These are phyloP conservation scores for Funneliformis geosporum DNA, from an alignment of 192 early-diverging fungal species.

Conservation along the genomic window DNA sequence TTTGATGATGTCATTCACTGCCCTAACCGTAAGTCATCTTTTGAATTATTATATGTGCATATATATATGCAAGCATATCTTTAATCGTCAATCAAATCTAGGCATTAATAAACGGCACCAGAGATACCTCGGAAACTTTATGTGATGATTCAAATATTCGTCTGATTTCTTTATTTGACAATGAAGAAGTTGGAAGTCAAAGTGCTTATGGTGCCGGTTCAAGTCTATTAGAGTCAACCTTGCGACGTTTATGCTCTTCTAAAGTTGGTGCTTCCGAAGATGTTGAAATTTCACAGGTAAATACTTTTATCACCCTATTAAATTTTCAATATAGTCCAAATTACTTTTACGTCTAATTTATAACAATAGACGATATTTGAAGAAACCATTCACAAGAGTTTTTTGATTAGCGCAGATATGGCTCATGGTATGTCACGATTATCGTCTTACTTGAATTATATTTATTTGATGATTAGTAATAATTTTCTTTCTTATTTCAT, in stretches of 20 bases:
- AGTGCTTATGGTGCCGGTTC: slow-evolving; percentile 96
- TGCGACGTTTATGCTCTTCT: slow-evolving; percentile 61
- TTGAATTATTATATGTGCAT: background rate
- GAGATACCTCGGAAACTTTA: slow-evolving; percentile 37
- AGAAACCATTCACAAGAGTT: slow-evolving; percentile 79
- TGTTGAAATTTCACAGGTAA: slow-evolving; percentile 10
- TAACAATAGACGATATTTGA: slow-evolving; percentile 67
- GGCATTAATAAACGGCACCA: slow-evolving; percentile 58
- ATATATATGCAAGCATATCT: too few relatives aligned
- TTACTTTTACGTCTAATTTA: background rate
- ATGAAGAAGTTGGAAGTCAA: slow-evolving; percentile 94
- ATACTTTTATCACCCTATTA: background rate
- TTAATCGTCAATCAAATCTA: background rate
- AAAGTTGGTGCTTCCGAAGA: slow-evolving; percentile 32
- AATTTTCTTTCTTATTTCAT: background rate
- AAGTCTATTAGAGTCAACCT: slow-evolving; percentile 73
- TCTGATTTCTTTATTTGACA: slow-evolving; percentile 92
- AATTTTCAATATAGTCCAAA: background rate
- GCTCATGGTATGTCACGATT: slow-evolving; percentile 61
- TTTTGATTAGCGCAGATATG: slow-evolving; percentile 91
- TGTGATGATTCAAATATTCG: slow-evolving; percentile 75
- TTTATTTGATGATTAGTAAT: slow-evolving; percentile 1
- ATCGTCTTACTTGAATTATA: background rate
- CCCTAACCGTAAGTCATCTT: slow-evolving; percentile 26
- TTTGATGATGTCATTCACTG: slow-evolving; percentile 94